Evolutionary conservation across 1,284 basidiomycete genomes (phyloP).

Genomic region (Austropuccinia psidii): DNA sequence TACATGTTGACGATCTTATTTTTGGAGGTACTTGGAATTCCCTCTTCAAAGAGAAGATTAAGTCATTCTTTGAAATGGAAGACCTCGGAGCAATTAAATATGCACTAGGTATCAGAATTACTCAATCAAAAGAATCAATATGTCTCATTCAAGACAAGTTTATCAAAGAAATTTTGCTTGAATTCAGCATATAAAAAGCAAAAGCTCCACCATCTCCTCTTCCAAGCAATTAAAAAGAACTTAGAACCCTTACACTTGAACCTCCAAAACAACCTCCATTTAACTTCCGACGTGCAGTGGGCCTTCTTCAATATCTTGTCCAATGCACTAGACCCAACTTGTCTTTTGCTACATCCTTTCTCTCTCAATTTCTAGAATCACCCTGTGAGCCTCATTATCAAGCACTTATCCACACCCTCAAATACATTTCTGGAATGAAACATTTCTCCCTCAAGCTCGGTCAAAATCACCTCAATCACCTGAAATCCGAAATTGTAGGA

Average conservation of each 20-base stretch:
- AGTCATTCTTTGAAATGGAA: not conserved
- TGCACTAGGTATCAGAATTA: not conserved
- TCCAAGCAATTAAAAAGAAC: not conserved
- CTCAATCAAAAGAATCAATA: not conserved
- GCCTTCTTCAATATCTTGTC: not conserved
- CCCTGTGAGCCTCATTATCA: not conserved
- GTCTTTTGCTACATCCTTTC: not conserved
- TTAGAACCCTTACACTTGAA: not conserved
- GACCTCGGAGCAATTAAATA: not conserved
- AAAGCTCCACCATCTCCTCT: not conserved
- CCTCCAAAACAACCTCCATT: not conserved
- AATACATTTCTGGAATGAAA: not conserved
- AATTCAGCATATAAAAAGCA: not conserved
- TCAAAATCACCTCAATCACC: not conserved
- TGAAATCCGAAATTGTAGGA: not conserved
- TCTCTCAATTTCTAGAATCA: not conserved
- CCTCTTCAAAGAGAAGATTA: not conserved
- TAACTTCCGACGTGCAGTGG: not conserved
- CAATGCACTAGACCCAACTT: not conserved
- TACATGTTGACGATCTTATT: not conserved
- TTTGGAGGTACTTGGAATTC: not conserved
- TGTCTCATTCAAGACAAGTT: not conserved
- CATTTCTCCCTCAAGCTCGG: conserved; percentile 1
- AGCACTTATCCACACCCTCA: not conserved
- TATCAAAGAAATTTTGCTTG: not conserved